Evolutionary conservation across 225 moss, liverwort and hornwort genomes (phyloP).

Genomic region (Marchantia paleacea): DNA sequence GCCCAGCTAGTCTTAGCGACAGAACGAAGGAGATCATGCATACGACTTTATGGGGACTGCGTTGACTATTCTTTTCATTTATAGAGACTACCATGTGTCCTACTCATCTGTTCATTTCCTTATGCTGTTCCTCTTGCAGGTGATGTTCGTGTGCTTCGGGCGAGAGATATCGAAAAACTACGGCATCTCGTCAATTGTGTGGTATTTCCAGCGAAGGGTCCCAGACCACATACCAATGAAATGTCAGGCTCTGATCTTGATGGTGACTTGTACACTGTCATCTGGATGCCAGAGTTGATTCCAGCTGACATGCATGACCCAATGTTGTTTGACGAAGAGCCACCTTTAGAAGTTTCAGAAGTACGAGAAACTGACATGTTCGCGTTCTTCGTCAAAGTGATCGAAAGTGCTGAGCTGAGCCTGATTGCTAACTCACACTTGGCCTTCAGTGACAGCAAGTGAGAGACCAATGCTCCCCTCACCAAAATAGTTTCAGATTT

Average conservation of each 20-base stretch:
- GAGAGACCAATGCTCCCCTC: constrained; percentile 23
- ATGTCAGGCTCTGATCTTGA: constrained; percentile 67
- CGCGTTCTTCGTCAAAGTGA: constrained; percentile 57
- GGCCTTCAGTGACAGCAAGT: constrained; percentile 62
- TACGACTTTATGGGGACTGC: not conserved
- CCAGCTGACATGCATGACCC: constrained; percentile 49
- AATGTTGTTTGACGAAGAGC: constrained; percentile 52
- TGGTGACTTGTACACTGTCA: constrained; percentile 68
- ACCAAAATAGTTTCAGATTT: constrained; percentile 46
- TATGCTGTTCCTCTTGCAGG: constrained; percentile 10
- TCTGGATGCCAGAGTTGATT: constrained; percentile 63
- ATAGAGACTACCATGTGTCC: no score
- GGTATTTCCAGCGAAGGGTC: constrained; percentile 68
- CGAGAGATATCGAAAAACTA: constrained; percentile 57
- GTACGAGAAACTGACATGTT: constrained; percentile 42
- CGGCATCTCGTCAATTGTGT: constrained; percentile 67
- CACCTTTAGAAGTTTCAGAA: constrained; percentile 44
- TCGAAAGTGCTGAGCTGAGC: constrained; percentile 57
- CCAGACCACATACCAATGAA: constrained; percentile 67
- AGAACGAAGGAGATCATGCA: not conserved
- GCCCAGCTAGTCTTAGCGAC: not conserved
- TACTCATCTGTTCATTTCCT: not conserved
- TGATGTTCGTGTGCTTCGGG: constrained; percentile 67
- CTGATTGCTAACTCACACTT: constrained; percentile 65
- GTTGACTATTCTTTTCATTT: not conserved